Evolutionary conservation across 331 rosid species (phyloP).

Genomic region (Quercus phellos): DNA sequence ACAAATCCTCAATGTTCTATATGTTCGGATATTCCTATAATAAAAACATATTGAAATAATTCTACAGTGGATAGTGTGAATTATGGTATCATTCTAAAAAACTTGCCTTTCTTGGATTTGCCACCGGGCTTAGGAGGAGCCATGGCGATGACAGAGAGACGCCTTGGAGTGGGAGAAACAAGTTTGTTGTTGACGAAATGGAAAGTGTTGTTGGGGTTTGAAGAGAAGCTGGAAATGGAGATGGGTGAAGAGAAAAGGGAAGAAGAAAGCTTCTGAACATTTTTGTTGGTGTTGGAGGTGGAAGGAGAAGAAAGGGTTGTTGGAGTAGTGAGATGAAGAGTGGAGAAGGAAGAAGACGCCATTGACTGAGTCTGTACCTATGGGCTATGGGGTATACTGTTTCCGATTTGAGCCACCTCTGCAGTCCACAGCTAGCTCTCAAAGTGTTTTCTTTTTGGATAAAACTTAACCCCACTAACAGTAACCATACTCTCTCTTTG

Average conservation of each 20-base stretch:
- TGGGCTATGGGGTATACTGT: too few species aligned
- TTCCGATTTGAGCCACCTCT: too few species aligned
- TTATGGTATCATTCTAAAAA: too few species aligned
- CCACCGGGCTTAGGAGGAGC: conserved; percentile 97
- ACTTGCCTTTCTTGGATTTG: conserved; percentile 74
- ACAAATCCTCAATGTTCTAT: too few species aligned
- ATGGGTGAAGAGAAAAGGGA: conserved; percentile 44
- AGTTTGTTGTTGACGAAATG: conserved; percentile 12
- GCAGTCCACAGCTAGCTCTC: too few species aligned
- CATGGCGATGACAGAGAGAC: conserved; percentile 68
- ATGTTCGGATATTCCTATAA: too few species aligned
- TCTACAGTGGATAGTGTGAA: too few species aligned
- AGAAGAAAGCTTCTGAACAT: conserved; percentile 29
- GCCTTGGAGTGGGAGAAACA: conserved; percentile 28
- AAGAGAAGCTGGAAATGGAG: conserved; percentile 29
- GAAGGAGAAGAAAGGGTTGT: conserved; percentile 28
- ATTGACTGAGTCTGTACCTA: conserved; percentile 19
- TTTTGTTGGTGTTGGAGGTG: not conserved
- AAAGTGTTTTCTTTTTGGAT: too few species aligned
- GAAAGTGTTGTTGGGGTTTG: conserved; percentile 21
- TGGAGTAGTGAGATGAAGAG: conserved; percentile 11
- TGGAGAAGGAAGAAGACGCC: conserved; percentile 56
- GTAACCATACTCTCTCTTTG: too few species aligned
- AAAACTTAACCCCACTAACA: too few species aligned
- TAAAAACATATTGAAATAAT: too few species aligned